Evolutionary conservation across 768 basidiomycete genomes (phyloP).

Genomic region (Leucocoprinus leucothites): DNA sequence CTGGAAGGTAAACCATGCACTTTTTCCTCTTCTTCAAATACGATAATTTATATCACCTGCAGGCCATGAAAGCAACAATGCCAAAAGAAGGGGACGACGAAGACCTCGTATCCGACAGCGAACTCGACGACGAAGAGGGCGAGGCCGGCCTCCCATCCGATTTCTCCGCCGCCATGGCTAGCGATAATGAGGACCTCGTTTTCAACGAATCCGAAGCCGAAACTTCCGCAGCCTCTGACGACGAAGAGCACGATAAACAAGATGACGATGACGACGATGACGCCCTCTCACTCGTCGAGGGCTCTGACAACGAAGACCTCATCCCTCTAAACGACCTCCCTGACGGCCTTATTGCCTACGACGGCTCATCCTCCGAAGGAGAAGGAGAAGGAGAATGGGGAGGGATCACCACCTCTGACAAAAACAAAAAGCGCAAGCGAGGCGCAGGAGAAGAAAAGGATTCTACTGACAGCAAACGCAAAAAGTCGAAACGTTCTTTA

Average conservation of each 20-base stretch:
- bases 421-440: conserved; percentile 33
- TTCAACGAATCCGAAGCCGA: conserved; percentile 26
- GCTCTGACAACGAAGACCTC: conserved; percentile 70
- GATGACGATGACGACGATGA: conserved; percentile 27
- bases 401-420: conserved; percentile 34
- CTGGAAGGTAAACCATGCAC: conserved; percentile 67
- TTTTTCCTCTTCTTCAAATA: background rate
- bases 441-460: conserved; percentile 24
- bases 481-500: conserved; percentile 59
- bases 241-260: background rate
- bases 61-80: conserved; percentile 92
- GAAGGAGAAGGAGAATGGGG: conserved; percentile 50
- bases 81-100: conserved; percentile 56
- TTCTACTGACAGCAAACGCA: conserved; percentile 50
- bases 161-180: conserved; percentile 13
- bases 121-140: conserved; percentile 25
- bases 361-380: conserved; percentile 47
- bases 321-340: conserved; percentile 56
- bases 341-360: conserved; percentile 56
- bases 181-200: conserved; percentile 19
- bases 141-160: conserved; percentile 24
- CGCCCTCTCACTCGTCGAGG: conserved; percentile 56
- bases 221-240: no score
- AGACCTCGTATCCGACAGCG: conserved; percentile 35
- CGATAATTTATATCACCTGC: background rate